phyloP scores from a whole-genome alignment of 192 early-diverging fungal genomes.

The Spizellomyces punctatus region DNA sequence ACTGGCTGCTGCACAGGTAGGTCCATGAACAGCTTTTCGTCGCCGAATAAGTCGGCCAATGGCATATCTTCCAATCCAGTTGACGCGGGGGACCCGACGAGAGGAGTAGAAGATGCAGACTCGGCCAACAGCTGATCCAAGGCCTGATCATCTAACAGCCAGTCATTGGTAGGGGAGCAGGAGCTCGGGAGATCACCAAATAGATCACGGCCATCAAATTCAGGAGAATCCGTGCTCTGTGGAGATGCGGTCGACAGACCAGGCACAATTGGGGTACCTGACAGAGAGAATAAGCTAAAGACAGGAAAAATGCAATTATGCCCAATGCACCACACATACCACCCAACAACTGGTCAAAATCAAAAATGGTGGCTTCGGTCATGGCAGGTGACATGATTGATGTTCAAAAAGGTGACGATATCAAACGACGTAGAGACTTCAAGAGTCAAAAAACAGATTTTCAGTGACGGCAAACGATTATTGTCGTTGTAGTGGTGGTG shows the following conservation, averaged over 20 bases:
- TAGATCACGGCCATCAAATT: neutral
- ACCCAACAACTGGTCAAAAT: neutral
- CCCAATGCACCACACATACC: neutral
- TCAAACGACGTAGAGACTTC: no score
- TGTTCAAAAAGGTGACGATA: no score
- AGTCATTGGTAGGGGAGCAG: no score
- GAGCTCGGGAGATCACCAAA: neutral
- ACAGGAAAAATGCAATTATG: neutral
- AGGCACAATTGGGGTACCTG: neutral
- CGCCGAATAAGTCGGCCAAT: no score
- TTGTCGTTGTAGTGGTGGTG: slow-evolving; percentile 1
- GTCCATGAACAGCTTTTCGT: no score
- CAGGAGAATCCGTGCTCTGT: neutral
- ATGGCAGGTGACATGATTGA: neutral
- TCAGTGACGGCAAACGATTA: neutral
- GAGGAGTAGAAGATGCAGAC: no score
- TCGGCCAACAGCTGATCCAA: no score
- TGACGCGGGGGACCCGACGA: no score
- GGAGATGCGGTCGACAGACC: neutral
- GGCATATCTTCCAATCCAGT: no score
- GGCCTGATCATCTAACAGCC: no score
- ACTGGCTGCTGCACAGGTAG: no score
- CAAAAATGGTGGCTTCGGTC: neutral
- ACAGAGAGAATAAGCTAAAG: neutral
- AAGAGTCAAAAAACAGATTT: no score